Evolutionary conservation across 2,329 filamentous ascomycete species (phyloP), one percentile per base, ranked within the genome.

Genomic region (Penicillium sp.): DNA sequence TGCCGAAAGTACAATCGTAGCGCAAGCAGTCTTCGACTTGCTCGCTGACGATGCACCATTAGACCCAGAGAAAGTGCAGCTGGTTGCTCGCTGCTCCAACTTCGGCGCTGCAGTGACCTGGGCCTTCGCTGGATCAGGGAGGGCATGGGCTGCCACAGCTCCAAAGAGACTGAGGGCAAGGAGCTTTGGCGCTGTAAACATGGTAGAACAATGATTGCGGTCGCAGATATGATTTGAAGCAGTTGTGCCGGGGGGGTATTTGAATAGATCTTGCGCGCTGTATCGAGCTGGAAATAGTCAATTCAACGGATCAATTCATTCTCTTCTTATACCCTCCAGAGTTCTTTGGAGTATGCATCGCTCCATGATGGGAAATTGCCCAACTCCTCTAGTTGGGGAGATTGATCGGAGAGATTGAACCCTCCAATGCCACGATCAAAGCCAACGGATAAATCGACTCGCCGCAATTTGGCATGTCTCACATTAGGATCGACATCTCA

Each of bases 1-100:
- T 59, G 76, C 74, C 54, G 75, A 77, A n/a, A 87, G 73, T 16
- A 79, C 69, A 57, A 87, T 85, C 44, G 75, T 78, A 5, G 81
- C 72, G 70, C 84, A 87, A 14, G 75, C 75, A 6, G 67, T 64
- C 68, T 83, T 83, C 60, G 74, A 74, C 58, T 75, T 74, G 57
- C 72, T 77, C 43, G 80, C 80, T 5, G 75, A 63, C 5, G 76
- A 74, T 47, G 79, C 77, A 52, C 77, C 75, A 29, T 18, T 29
- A 5, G 43, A 44, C 8, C 43, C 43, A 32, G 77, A 82, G 67
- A 86, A 84, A 8, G 81, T 84, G 71, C 83, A 86, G 55, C 70
- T 69, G 13, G 67, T 65, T 55, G 66, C 64, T 46, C 59, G 55
- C 47, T 66, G 52, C 32, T 55, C 44, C 32, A 66, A 42, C 34